Evolutionary conservation across 768 basidiomycete genomes (phyloP), one percentile per base, ranked within the genome.

Genomic region (Serendipita vermifera): DNA sequence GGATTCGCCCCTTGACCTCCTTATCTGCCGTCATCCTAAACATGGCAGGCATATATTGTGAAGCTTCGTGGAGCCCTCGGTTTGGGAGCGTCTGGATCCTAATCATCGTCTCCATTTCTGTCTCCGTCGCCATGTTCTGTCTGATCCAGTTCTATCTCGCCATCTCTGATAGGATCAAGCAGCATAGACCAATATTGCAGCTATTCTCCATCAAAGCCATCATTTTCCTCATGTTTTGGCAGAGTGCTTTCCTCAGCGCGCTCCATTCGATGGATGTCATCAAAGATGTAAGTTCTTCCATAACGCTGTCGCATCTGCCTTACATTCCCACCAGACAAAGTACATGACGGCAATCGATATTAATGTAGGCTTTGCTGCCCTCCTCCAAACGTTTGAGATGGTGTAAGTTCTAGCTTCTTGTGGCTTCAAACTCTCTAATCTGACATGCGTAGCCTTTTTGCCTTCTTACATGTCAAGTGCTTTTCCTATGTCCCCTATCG

Each of bases 201-300:
- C 67, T 87, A 6, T 76, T 87, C 61, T 74, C 83, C 7, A 71
- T 87, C 61, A 89, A 87, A 65, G 80, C 82, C 55, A 82, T 85
- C 41, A 81, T 85, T 0, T 85, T 86, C 63, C 69, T 86, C 15
- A 84, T 82, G 5, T 87, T 87, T 64, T 87, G 85, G 85, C 85
- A 87, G 66, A 75, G 79, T 14, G 78, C 76, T 0, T 70, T 78
- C 32, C 71, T 87, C 13, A 76, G 78, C 3, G 57, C 78, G 14
- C 73, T 87, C 11, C 73, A 71, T 35, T 71, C 77, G 64, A 69
- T 82, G 55, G 78, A 77, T 0, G 69, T 83, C 3, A 75, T 87
- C 57, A 83, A 83, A 67, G 75, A 77, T 65, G 82, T 82, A 62
- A 40, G 75, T 65, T 17, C 38, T 29, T 33, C 9, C 27, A 39